Evolutionary conservation across 768 basidiomycete species (phyloP), one percentile per base, ranked within the genome.

Genomic region (Dentipellis fragilis): DNA sequence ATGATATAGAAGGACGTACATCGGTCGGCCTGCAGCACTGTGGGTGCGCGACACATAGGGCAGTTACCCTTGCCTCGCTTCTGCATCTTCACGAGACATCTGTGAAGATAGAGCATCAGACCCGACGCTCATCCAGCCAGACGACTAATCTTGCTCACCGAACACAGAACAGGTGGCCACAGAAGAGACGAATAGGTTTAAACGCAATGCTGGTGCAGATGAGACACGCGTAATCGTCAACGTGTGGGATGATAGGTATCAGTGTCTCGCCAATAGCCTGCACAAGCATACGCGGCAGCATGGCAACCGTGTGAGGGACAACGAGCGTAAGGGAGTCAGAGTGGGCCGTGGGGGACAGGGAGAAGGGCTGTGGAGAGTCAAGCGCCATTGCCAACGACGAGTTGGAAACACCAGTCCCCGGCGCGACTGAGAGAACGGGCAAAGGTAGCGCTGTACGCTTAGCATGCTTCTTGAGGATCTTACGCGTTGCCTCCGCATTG

Each of bases 381-480:
- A 17, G 45, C 10, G 46, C 37, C 9, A 19, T 10, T 12, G 35
- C 35, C 14, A 34, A 10, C 14, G 48, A 49, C 48, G 23, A n/a
- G 39, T 47, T 42, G n/a, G 40, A 19, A 7, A 54, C 4, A n/a
- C 10, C 11, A 11, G 22, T 62, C 5, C 59, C 62, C 3, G 62
- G 60, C 0, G 63, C 29, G 21, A 65, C 49, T n/a, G 59, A 58
- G 1, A 54, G 54, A 17, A 61, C 61, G 62, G 84, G 77, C 60
- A 87, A 75, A 1, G 89, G 86, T 9, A 97, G 73, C 0, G 88
- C 83, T 0, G 93, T 95, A 3, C 90, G 83, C 66, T 95, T 95
- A 29, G 89, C 79, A 65, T 94, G 93, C 66, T 96, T 96, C 76
- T 95, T 95, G 52, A 95, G 78, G 57, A 93, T 93, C 71, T 96